A percentile compares a stretch with the other conserved stretches of the same genome.
Evolutionary conservation across 2,329 filamentous ascomycete species (phyloP).

Genomic region (Rutstroemia sp.): DNA sequence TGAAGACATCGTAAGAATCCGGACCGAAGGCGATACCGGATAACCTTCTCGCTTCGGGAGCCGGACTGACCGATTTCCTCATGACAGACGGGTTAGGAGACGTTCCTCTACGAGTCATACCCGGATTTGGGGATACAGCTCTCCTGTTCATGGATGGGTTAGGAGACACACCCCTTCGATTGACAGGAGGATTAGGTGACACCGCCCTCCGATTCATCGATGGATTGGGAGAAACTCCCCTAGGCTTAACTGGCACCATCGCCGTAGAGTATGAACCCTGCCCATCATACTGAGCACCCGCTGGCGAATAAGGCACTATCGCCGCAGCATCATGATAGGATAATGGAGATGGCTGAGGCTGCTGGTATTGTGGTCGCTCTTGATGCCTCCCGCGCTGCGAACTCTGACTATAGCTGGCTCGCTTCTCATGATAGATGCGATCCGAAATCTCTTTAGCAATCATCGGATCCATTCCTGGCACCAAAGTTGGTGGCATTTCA

Average conservation of each 20-base stretch:
- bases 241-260: conserved; percentile 26
- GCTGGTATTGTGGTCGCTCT: conserved; percentile 22
- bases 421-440: conserved; percentile 48
- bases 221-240: conserved; percentile 24
- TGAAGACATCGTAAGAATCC: conserved; percentile 67
- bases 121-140: conserved; percentile 23
- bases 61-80: conserved; percentile 70
- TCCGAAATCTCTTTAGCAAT: conserved; percentile 51
- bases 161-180: conserved; percentile 21
- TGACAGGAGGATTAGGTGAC: conserved; percentile 20
- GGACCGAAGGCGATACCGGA: conserved; percentile 66
- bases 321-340: conserved; percentile 22
- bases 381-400: conserved; percentile 34
- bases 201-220: conserved; percentile 14
- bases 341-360: conserved; percentile 15
- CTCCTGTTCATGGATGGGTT: conserved; percentile 15
- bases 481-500: conserved; percentile 47
- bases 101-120: conserved; percentile 50
- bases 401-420: conserved; percentile 39
- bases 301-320: conserved; percentile 17
- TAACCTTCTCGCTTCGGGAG: conserved; percentile 47
- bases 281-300: conserved; percentile 22
- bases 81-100: conserved; percentile 36
- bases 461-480: conserved; percentile 52
- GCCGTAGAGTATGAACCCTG: conserved; percentile 23